phyloP scores from a whole-genome alignment of 2,329 filamentous ascomycete genomes.

The Paracoccidioides brasiliensis region DNA sequence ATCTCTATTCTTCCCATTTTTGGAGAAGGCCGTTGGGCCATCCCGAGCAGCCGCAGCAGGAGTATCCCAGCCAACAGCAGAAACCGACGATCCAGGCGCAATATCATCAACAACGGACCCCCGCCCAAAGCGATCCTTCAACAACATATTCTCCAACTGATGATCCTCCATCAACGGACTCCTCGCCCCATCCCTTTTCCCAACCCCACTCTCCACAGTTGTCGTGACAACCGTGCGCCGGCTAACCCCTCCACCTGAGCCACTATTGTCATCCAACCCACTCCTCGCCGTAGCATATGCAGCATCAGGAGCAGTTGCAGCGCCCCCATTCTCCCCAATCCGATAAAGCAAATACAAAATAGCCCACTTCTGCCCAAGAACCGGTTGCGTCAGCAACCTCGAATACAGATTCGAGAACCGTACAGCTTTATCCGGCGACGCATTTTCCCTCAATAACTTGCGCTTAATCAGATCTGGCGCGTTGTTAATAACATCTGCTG shows the following conservation, averaged over 20 bases:
- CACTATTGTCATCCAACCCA: background rate
- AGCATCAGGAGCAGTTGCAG: constrained; percentile 10
- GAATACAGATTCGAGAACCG: constrained; percentile 86
- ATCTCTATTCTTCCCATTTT: constrained; percentile 6
- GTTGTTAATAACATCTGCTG: constrained; percentile 56
- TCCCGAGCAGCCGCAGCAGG: constrained; percentile 16
- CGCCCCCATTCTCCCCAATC: constrained; percentile 50
- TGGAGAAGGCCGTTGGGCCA: constrained; percentile 3
- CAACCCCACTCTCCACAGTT: background rate
- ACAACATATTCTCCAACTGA: constrained; percentile 26
- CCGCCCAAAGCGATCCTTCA: constrained; percentile 16
- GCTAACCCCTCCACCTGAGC: background rate
- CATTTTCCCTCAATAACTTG: constrained; percentile 66
- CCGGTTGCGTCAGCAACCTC: constrained; percentile 74
- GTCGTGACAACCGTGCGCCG: background rate
- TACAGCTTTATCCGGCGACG: constrained; percentile 59
- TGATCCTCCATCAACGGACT: constrained; percentile 29
- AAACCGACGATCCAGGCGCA: constrained; percentile 30
- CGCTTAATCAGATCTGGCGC: constrained; percentile 86
- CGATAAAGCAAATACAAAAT: constrained; percentile 85
- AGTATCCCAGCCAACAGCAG: constrained; percentile 19
- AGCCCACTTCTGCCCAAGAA: constrained; percentile 91
- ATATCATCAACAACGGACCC: constrained; percentile 14
- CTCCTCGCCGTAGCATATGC: constrained; percentile 5
- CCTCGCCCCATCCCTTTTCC: constrained; percentile 13